phyloP scores from a whole-genome alignment of 2,329 filamentous ascomycete species.

The Fusarium sacchari region DNA sequence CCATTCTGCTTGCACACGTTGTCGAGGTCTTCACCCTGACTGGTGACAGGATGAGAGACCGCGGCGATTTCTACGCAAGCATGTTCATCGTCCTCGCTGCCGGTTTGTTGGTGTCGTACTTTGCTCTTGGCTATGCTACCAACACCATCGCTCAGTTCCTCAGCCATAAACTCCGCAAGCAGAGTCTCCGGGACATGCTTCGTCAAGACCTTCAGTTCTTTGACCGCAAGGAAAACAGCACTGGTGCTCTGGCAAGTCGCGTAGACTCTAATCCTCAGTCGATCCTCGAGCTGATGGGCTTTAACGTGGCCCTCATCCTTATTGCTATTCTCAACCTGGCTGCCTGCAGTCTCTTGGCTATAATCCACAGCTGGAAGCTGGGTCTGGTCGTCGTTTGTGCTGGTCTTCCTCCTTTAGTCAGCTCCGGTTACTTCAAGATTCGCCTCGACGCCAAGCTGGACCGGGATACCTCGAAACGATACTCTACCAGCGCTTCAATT shows the following conservation, averaged over 20 bases:
- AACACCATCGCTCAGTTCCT: constrained; percentile 47
- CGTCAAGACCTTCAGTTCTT: constrained; percentile 56
- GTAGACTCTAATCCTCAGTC: constrained; percentile 52
- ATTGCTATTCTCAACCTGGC: constrained; percentile 51
- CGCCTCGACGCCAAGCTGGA: constrained; percentile 55
- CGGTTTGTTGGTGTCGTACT: constrained; percentile 58
- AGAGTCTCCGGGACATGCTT: constrained; percentile 47
- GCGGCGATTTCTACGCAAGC: constrained; percentile 62
- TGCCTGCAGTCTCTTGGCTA: constrained; percentile 53
- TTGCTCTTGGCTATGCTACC: constrained; percentile 49
- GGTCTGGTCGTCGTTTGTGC: constrained; percentile 59
- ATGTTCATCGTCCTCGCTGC: constrained; percentile 65
- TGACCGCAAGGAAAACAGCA: constrained; percentile 53
- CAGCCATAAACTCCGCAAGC: constrained; percentile 40
- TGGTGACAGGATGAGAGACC: constrained; percentile 46
- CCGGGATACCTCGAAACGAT: constrained; percentile 47
- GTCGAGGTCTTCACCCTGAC: constrained; percentile 54
- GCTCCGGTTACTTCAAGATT: constrained; percentile 52
- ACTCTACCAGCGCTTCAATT: constrained; percentile 52
- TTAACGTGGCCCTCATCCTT: constrained; percentile 54
- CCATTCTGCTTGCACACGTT: constrained; percentile 54
- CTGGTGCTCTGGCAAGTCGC: constrained; percentile 50
- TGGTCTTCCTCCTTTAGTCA: constrained; percentile 50
- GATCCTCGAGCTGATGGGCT: constrained; percentile 56
- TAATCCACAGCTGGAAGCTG: constrained; percentile 59